Percentiles rank a stretch among this genome's conserved stretches.
Conservation (phyloP, 2,329 filamentous ascomycete species). For the Penicillium thymicola region DNA sequence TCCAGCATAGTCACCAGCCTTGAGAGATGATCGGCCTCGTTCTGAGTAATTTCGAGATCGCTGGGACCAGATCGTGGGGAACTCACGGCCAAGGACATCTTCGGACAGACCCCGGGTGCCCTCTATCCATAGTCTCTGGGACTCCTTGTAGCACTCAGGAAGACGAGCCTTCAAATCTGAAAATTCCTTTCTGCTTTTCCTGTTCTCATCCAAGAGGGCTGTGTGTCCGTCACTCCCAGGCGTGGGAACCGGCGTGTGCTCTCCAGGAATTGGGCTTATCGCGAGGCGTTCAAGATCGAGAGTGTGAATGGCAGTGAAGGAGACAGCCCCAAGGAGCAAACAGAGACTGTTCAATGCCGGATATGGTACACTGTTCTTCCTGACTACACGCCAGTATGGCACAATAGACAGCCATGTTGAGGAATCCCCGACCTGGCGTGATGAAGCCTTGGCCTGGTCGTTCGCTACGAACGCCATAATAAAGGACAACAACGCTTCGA, state of each 20-base stretch:
- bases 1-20: conserved; percentile 35
- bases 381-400: conserved; percentile 47
- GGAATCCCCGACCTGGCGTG: conserved; percentile 39
- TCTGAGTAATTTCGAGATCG: conserved; percentile 38
- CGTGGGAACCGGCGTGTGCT: conserved; percentile 40
- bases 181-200: conserved; percentile 38
- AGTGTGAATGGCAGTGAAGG: conserved; percentile 45
- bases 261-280: conserved; percentile 37
- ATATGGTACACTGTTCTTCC: conserved; percentile 37
- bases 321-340: conserved; percentile 46
- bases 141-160: conserved; percentile 40
- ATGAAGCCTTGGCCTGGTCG: conserved; percentile 37
- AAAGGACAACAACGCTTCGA: conserved; percentile 49
- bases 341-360: conserved; percentile 45
- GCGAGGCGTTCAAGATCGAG: conserved; percentile 46
- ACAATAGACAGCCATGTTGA: conserved; percentile 48
- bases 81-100: conserved; percentile 40
- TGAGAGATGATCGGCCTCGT: conserved; percentile 35
- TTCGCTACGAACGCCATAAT: conserved; percentile 47
- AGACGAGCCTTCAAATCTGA: conserved; percentile 41
- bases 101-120: conserved; percentile 41
- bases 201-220: conserved; percentile 37
- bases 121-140: conserved; percentile 45
- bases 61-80: conserved; percentile 46
- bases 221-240: conserved; percentile 44